Evolutionary conservation across 257 asterid species (phyloP).

Genomic region (Pogostemon cablin): DNA sequence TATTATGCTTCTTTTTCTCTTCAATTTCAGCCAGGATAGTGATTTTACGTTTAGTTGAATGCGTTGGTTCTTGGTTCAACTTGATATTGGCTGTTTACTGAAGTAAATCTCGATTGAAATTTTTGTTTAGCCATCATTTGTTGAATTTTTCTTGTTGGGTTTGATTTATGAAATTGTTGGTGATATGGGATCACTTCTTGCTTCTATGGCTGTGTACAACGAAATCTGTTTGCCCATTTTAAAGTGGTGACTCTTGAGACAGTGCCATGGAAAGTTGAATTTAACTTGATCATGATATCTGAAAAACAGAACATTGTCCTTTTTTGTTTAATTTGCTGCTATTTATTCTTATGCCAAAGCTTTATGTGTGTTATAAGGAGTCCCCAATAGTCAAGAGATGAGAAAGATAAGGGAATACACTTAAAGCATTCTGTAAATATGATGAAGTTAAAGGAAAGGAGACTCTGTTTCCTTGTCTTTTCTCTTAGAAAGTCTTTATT

Average conservation of each 20-base stretch:
- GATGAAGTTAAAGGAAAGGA: not conserved
- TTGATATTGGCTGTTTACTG: constrained; percentile 91
- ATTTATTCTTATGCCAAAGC: not conserved
- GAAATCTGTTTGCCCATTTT: not conserved
- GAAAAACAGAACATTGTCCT: not conserved
- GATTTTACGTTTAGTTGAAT: constrained; percentile 24
- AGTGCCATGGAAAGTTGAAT: not conserved
- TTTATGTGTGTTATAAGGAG: not conserved
- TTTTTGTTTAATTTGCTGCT: not conserved
- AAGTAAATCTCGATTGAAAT: constrained; percentile 46
- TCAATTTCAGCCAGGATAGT: no score
- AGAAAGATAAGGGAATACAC: not conserved
- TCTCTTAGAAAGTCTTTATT: no score
- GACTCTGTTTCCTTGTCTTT: not conserved
- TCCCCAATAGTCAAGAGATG: not conserved
- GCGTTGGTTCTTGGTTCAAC: constrained; percentile 84
- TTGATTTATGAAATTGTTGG: constrained; percentile 19
- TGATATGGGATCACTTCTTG: not conserved
- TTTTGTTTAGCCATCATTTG: constrained; percentile 14
- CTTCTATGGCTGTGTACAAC: not conserved
- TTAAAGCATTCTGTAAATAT: not conserved
- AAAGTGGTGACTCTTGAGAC: constrained; percentile 18
- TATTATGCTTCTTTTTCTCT: no score
- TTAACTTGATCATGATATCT: not conserved
- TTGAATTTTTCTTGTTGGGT: constrained; percentile 25